Percentiles rank a stretch among this genome's conserved stretches.
These are phyloP conservation scores for Penicillium freii DNA, from an alignment of 2,329 filamentous ascomycete species.

Conservation along the genomic window DNA sequence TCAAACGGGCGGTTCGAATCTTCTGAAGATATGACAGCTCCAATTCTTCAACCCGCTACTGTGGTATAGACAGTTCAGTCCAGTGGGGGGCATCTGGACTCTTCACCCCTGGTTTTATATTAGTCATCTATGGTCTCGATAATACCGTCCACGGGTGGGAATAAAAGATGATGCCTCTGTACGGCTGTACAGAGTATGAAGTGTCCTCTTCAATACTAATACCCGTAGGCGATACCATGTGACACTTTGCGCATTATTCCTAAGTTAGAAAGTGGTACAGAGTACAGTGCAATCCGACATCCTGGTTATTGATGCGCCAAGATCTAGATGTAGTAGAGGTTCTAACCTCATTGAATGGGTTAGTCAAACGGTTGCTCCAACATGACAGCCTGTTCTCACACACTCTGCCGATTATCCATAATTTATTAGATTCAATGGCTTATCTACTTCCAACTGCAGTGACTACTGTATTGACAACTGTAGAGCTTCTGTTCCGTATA, in stretches of 20 bases:
- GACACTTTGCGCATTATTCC: background rate
- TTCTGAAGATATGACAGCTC: background rate
- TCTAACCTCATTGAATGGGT: background rate
- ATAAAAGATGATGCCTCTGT: background rate
- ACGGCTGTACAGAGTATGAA: background rate
- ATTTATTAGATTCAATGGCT: background rate
- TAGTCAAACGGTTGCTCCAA: background rate
- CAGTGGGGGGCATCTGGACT: background rate
- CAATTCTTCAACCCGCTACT: slow-evolving; percentile 1
- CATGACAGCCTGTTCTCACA: background rate
- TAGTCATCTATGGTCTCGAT: background rate
- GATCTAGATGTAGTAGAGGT: background rate
- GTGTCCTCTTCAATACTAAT: background rate
- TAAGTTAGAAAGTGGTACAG: background rate
- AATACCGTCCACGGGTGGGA: background rate
- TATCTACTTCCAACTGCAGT: too few species aligned
- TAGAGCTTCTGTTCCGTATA: background rate
- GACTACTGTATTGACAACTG: too few species aligned
- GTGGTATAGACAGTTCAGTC: background rate
- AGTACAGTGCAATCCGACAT: background rate
- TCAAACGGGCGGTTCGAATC: slow-evolving; percentile 2
- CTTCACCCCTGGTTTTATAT: background rate
- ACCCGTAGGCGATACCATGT: too few species aligned
- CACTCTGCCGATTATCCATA: background rate
- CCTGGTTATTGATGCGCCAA: slow-evolving; percentile 7